Percentiles rank a stretch among this genome's conserved stretches.
These are phyloP conservation scores for Capsicum baccatum DNA, from an alignment of 257 asterid genomes.

Conservation along the genomic window DNA sequence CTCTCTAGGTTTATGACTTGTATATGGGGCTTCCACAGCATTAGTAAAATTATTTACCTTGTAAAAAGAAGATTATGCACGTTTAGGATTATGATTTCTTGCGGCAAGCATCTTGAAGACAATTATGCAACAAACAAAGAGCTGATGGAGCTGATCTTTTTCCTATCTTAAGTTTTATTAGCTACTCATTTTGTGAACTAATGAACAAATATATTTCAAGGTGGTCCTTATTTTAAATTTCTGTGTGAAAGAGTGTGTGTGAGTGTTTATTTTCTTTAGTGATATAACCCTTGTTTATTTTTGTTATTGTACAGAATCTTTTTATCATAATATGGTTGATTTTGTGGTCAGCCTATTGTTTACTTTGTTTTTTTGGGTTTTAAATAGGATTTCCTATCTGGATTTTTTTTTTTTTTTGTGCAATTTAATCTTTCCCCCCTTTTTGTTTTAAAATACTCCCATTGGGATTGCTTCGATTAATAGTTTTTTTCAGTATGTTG, in stretches of 20 bases:
- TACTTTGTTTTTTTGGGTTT: neutral
- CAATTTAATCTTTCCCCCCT: neutral
- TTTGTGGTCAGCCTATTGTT: neutral
- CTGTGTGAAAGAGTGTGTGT: neutral
- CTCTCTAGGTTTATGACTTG: neutral
- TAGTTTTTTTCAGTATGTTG: slow-evolving; percentile 19
- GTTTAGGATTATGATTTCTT: neutral
- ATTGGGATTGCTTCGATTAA: neutral
- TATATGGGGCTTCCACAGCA: neutral
- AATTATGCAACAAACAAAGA: neutral
- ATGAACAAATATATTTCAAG: neutral
- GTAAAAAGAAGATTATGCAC: neutral
- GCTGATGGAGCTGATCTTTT: slow-evolving; percentile 22
- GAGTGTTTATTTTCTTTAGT: slow-evolving; percentile 6
- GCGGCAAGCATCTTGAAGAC: neutral
- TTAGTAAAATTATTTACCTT: neutral
- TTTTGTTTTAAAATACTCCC: neutral
- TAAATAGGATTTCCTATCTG: neutral
- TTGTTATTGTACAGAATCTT: neutral
- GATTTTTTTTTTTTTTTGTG: neutral
- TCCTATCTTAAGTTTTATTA: slow-evolving; percentile 11
- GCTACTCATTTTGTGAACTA: neutral
- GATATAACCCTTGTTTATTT: slow-evolving; percentile 6
- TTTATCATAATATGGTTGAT: slow-evolving; percentile 1
- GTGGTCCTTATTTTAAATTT: neutral